Evolutionary conservation across 2,329 filamentous ascomycete species (phyloP).

Genomic region (Sclerotiophoma versabilis): DNA sequence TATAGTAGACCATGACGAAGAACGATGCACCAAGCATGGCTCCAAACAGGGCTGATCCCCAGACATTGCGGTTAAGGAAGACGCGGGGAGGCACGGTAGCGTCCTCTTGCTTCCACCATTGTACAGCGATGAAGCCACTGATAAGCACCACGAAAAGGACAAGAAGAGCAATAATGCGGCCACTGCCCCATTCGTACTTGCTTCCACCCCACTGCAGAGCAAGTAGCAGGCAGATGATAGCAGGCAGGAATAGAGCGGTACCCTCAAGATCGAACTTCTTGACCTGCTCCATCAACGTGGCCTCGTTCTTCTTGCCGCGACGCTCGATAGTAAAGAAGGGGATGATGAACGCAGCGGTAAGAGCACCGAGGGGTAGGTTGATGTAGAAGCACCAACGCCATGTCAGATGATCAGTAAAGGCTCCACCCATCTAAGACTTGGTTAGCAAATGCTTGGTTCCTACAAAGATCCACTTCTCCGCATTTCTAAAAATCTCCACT

Average conservation of each 20-base stretch:
- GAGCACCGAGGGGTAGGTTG: conserved; percentile 60
- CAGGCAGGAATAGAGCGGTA: conserved; percentile 53
- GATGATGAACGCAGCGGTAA: conserved; percentile 52
- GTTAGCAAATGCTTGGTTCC: conserved; percentile 32
- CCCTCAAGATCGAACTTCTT: conserved; percentile 58
- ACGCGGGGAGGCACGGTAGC: conserved; percentile 58
- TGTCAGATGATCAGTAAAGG: conserved; percentile 54
- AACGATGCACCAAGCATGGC: conserved; percentile 54
- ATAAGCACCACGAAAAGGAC: conserved; percentile 55
- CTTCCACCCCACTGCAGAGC: conserved; percentile 60
- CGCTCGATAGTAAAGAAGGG: conserved; percentile 49
- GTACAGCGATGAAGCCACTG: conserved; percentile 51
- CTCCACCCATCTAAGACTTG: conserved; percentile 51
- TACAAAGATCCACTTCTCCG: conserved; percentile 11
- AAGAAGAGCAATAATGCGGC: conserved; percentile 56
- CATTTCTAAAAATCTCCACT: conserved; percentile 22
- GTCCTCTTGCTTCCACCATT: conserved; percentile 53
- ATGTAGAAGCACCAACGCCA: conserved; percentile 57
- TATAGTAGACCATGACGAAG: conserved; percentile 56
- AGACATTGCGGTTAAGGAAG: conserved; percentile 55
- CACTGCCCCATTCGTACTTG: conserved; percentile 55
- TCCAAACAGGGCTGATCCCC: conserved; percentile 51
- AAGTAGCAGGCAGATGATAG: conserved; percentile 57
- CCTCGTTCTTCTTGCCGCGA: conserved; percentile 42
- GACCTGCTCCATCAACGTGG: conserved; percentile 49